phyloP scores from a whole-genome alignment of 2,329 filamentous ascomycete genomes.

The Aureobasidium uvarum region DNA sequence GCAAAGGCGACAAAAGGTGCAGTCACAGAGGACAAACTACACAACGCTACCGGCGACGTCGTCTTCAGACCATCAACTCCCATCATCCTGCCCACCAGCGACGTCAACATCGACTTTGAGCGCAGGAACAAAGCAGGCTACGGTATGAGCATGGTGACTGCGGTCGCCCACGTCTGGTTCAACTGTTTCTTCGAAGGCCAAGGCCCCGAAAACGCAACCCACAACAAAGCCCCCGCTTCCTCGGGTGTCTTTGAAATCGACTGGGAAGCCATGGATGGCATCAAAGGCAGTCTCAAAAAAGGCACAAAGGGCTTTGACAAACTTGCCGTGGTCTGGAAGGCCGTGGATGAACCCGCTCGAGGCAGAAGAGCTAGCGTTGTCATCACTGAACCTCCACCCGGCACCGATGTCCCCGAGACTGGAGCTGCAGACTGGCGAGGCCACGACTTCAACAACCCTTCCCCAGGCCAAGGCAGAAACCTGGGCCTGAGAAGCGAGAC shows the following conservation, averaged over 20 bases:
- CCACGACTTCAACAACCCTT: constrained; percentile 30
- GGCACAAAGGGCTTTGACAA: constrained; percentile 78
- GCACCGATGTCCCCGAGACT: constrained; percentile 68
- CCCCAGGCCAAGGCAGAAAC: constrained; percentile 51
- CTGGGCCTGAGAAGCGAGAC: constrained; percentile 67
- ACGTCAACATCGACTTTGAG: constrained; percentile 88
- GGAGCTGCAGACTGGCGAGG: constrained; percentile 74
- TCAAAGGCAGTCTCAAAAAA: constrained; percentile 83
- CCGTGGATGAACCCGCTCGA: constrained; percentile 33
- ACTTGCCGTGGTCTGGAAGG: constrained; percentile 80
- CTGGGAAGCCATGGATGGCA: constrained; percentile 86
- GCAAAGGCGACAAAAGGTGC: constrained; percentile 24
- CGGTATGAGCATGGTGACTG: constrained; percentile 81
- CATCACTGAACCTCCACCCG: constrained; percentile 63
- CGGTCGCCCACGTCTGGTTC: constrained; percentile 95
- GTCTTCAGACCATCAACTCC: constrained; percentile 71
- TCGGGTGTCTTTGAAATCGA: constrained; percentile 69
- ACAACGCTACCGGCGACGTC: constrained; percentile 61
- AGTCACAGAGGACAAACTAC: constrained; percentile 23
- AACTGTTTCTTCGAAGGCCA: constrained; percentile 89
- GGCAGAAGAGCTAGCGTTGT: constrained; percentile 42
- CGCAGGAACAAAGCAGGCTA: constrained; percentile 75
- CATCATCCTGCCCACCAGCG: constrained; percentile 72
- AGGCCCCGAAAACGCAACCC: constrained; percentile 65
- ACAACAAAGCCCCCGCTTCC: constrained; percentile 59